A percentile compares a stretch with the other conserved stretches of the same genome.
These are phyloP conservation scores for Rosa rugosa DNA, from an alignment of 306 rosid genomes.

Conservation along the genomic window DNA sequence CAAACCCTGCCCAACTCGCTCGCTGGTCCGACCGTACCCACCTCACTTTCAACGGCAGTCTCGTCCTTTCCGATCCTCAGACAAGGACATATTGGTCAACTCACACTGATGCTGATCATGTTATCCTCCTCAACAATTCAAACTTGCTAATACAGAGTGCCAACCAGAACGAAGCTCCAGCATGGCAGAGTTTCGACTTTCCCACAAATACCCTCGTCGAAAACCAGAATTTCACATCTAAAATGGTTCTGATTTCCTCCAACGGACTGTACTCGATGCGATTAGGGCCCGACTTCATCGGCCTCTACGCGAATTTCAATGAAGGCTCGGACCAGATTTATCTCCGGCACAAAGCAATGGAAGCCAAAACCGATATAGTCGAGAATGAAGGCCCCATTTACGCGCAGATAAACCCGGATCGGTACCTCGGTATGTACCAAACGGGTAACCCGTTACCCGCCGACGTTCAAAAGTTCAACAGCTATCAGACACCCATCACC, in stretches of 20 bases:
- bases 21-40: conserved; percentile 58
- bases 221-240: conserved; percentile 60
- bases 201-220: conserved; percentile 71
- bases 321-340: conserved; percentile 40
- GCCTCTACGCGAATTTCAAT: conserved; percentile 40
- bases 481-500: conserved; percentile 38
- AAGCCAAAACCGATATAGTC: conserved; percentile 45
- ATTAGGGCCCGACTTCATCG: conserved; percentile 60
- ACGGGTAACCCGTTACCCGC: conserved; percentile 43
- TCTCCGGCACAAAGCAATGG: conserved; percentile 55
- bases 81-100: conserved; percentile 62
- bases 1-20: conserved; percentile 39
- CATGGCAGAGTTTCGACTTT: conserved; percentile 81
- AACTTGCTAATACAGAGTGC: conserved; percentile 45
- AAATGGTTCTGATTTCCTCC: conserved; percentile 44
- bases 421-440: conserved; percentile 84
- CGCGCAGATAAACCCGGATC: conserved; percentile 57
- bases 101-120: conserved; percentile 41
- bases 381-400: conserved; percentile 58
- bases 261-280: conserved; percentile 49
- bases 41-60: conserved; percentile 72
- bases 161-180: not conserved
- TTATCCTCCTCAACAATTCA: conserved; percentile 61
- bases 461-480: conserved; percentile 63
- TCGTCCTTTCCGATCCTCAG: conserved; percentile 50